Base-by-base conservation (phyloP, 345 rosid genomes). In the Kernera saxatilis region DNA sequence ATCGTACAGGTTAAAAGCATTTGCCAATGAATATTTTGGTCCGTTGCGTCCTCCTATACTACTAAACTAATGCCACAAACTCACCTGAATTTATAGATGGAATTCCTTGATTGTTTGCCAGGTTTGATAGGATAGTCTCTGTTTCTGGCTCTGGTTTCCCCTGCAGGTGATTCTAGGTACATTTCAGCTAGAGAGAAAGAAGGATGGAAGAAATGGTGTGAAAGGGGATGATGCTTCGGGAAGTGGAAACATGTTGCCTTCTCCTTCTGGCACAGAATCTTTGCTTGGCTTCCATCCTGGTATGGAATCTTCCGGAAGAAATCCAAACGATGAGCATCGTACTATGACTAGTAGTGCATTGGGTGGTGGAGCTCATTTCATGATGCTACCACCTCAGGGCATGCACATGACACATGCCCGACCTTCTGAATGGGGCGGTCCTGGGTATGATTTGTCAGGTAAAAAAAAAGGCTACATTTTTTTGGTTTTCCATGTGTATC, bases 111-210 rank as follows among this genome's bases (percentile, higher is more conserved):
- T 44, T 36, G 18, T 22, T 43, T 53, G 12, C 15, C 29, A 40
- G 9, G 44, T 45, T 40, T 66, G 49, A 46, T 48, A 4, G 18
- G 35, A 37, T 17, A 43, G 11, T 35, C 12, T 75, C 26, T 69
- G 18, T 15, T 15, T 23, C 25, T 45, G 30, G 40, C 36, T 48
- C 26, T 8, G 40, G 46, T 54, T 41, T 70, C 15, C 35, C 21
- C 48, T 44, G 10, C 84, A 89, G 96, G 89, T 89, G 48, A 83
- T 87, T 73, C 82, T 89, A 32, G 92, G 96, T 27, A 83, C 87
- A 5, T 89, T 89, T 72, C 57, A 77, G 77, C 41, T 87, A 35
- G 88, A 87, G 67, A 35, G 72, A 65, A 85, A 82, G 82, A 89
- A 84, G 71, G 84, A 78, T 63, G 69, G 33, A 25, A 59, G 77